Percentiles rank a stretch among this genome's conserved stretches.
phyloP scores from a whole-genome alignment of 257 asterid species.

The Apocynum venetum region DNA sequence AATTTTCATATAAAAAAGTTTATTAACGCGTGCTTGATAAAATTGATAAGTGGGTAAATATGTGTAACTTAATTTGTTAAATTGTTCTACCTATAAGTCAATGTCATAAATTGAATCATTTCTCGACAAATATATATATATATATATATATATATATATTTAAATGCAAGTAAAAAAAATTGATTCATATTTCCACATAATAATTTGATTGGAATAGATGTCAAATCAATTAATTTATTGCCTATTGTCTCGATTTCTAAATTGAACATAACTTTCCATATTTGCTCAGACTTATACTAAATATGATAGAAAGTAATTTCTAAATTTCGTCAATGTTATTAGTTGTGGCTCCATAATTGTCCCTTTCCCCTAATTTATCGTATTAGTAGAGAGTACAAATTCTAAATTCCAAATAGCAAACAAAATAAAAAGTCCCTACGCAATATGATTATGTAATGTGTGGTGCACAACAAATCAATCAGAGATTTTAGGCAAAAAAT shows the following conservation, averaged over 20 bases:
- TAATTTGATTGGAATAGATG: background rate
- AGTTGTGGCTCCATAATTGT: no score
- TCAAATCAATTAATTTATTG: background rate
- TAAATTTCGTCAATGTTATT: no score
- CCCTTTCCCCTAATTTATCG: background rate
- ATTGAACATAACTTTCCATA: background rate
- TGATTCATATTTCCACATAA: background rate
- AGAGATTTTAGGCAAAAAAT: background rate
- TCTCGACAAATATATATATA: no score
- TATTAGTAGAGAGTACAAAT: background rate
- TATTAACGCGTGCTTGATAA: no score
- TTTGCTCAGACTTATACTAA: background rate
- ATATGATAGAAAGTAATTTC: no score
- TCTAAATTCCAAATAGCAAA: background rate
- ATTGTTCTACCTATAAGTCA: no score
- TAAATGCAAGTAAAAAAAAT: no score
- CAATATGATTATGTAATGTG: background rate
- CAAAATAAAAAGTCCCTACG: background rate
- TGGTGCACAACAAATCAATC: background rate
- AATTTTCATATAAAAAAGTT: no score
- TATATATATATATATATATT: no score
- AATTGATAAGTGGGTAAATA: no score
- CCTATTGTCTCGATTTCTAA: background rate
- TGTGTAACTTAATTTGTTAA: no score
- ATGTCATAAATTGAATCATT: no score